Evolutionary conservation across 306 rosid species (phyloP).

Genomic region (Vigna angularis): DNA sequence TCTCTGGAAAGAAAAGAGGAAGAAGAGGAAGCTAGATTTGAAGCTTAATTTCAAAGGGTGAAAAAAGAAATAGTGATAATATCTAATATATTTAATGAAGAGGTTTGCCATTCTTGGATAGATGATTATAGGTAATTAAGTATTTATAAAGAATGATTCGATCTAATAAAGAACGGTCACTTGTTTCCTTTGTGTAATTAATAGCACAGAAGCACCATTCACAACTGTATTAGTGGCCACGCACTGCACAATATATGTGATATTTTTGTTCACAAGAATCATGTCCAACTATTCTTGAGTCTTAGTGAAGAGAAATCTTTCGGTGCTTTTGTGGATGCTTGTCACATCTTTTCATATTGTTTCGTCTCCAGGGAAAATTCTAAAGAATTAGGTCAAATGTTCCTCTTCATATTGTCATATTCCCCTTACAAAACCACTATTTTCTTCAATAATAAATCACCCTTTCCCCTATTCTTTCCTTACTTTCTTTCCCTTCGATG

Average conservation of each 20-base stretch:
- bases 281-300: conserved; percentile 60
- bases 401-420: conserved; percentile 46
- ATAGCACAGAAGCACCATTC: conserved; percentile 39
- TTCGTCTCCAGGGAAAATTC: conserved; percentile 50
- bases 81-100: conserved; percentile 34
- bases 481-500: not conserved
- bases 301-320: conserved; percentile 53
- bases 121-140: conserved; percentile 30
- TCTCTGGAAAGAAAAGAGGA: not conserved
- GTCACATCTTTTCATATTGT: conserved; percentile 59
- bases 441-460: conserved; percentile 41
- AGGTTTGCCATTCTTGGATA: conserved; percentile 43
- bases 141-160: conserved; percentile 44
- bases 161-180: conserved; percentile 42
- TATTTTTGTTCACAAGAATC: conserved; percentile 57
- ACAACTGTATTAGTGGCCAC: conserved; percentile 42
- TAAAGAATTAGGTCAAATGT: conserved; percentile 59
- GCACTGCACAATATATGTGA: conserved; percentile 12
- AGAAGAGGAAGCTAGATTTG: not conserved
- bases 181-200: conserved; percentile 44
- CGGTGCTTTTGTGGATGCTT: conserved; percentile 72
- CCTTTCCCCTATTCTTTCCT: conserved; percentile 38
- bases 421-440: conserved; percentile 47
- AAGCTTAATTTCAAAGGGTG: too few species aligned
- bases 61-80: too few species aligned